Base-by-base conservation (phyloP, 768 basidiomycete species). In the Russula ochroleuca region DNA sequence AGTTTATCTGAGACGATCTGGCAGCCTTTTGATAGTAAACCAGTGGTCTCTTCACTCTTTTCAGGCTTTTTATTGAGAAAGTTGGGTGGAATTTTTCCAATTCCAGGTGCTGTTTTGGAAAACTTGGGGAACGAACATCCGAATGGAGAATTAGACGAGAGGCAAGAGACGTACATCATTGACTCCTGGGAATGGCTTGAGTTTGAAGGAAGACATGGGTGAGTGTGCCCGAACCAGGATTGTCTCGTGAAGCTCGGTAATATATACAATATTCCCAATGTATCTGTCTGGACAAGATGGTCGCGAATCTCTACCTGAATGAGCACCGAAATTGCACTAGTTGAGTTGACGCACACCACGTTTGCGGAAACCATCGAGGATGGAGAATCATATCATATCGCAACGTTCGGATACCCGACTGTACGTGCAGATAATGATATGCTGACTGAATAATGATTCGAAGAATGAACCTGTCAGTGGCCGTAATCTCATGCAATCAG, bases 141-240 rank as follows among this genome's bases (percentile, higher is more conserved):
- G 33, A 61, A 35, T 19, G 5, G 38, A 21, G 23, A 13, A 23
- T 43, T 47, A 14, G 17, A 61, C 37, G 41, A 65, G 13, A 41
- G 15, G 11, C 23, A 31, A 28, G 28, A 5, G 25, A 23, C 59
- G 40, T 45, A 65, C 59, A 31, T 25, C 23, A 23, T 31, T 15
- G 9, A 49, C n/a, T 7, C 33, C 40, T 1, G 54, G 33, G 9
- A 64, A n/a, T 28, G 41, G 31, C 53, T 55, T 40, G 13, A 47
- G 19, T 23, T 37, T 41, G 28, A 60, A 48, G 45, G 51, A 15
- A 38, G 57, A 49, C 63, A 64, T 64, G 52, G 33, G 37, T 41
- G 25, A 53, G 25, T 25, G 61, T 28, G 37, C 2, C n/a, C 7
- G 37, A 47, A 15, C 31, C 37, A 19, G 19, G 11, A 25, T 40